phyloP scores from a whole-genome alignment of 805 yeast genomes.

The Pichia gijzeniarum region DNA sequence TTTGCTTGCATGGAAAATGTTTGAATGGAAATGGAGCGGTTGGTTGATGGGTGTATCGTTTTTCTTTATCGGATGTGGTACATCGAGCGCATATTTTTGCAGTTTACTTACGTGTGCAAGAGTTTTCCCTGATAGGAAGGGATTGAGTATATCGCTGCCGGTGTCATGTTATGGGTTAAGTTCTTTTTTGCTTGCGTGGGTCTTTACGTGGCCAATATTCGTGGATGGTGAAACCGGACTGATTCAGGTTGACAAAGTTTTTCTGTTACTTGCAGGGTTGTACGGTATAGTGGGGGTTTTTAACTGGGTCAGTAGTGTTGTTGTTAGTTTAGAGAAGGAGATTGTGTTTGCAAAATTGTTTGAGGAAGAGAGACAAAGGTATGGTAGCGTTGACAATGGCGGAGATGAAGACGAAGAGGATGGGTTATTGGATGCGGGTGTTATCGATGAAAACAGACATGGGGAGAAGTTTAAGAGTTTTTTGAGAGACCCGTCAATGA shows the following conservation, averaged over 20 bases:
- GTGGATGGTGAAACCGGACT: slow-evolving; percentile 15
- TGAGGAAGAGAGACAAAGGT: slow-evolving; percentile 11
- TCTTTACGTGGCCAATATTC: slow-evolving; percentile 40
- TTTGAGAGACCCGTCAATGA: slow-evolving; percentile 52
- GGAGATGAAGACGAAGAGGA: slow-evolving; percentile 8
- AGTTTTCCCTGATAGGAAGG: slow-evolving; percentile 68
- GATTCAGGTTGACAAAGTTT: slow-evolving; percentile 47
- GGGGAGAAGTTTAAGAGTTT: slow-evolving; percentile 24
- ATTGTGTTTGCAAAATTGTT: slow-evolving; percentile 31
- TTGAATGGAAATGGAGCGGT: slow-evolving; percentile 25
- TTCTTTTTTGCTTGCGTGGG: slow-evolving; percentile 65
- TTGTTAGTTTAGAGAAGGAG: slow-evolving; percentile 54
- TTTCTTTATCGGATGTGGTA: slow-evolving; percentile 59
- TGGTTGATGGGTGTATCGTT: slow-evolving; percentile 43
- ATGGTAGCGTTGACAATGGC: not conserved
- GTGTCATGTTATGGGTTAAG: slow-evolving; percentile 84
- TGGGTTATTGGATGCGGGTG: slow-evolving; percentile 6
- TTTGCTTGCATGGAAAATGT: slow-evolving; percentile 37
- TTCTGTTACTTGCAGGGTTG: slow-evolving; percentile 43
- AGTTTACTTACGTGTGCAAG: slow-evolving; percentile 77
- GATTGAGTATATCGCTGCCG: slow-evolving; percentile 82
- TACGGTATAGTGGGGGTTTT: slow-evolving; percentile 52
- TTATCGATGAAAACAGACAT: slow-evolving; percentile 13
- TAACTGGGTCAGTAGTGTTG: slow-evolving; percentile 58
- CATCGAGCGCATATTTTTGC: slow-evolving; percentile 66